Evolutionary conservation across 2,329 filamentous ascomycete species (phyloP), one percentile per base, ranked within the genome.

Genomic region (Ambrosiella beaveri): DNA sequence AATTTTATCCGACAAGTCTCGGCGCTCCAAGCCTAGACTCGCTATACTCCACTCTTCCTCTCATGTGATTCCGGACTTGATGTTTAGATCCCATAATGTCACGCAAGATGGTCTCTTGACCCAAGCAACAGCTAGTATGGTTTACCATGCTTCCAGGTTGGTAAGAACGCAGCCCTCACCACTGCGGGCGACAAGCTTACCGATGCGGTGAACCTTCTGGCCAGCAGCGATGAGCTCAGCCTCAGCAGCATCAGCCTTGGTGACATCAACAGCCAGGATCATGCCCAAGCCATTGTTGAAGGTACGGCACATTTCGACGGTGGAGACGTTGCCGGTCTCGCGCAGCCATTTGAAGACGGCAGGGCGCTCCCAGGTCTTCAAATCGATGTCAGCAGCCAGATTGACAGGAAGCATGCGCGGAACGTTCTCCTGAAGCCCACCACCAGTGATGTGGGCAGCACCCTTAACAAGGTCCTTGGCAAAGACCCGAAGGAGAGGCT

Each of bases 271-370:
- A 4, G 89, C 88, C 37, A 90, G 75, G 5, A 96, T 86, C 90
- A 98, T 97, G 52, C 93, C 93, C 50, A 98, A 74, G 55, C 93
- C 93, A 7, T 85, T 89, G 74, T 98, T 98, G 78, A 95, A 97
- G 1, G 89, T 93, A 59, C 89, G 78, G 56, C 85, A 88, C 79
- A 97, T 94, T 73, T 98, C 93, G 8, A 74, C 67, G 1, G 83
- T 76, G 57, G 77, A 79, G 38, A 97, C 82, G 61, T 85, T 85
- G n/a, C 81, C 81, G 2, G 75, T 73, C 61, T 69, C 71, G 73
- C 89, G 88, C 65, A 98, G 77, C 93, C 93, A 98, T 66, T 77
- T 76, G 73, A 97, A 93, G 3, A 96, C 86, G 1, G 79, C 73
- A 0, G 86, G 88, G 49, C 89, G 76, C 35, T 80, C 69, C 88